A percentile compares a stretch with the other conserved stretches of the same genome.
Evolutionary conservation across 257 asterid species (phyloP).

Genomic region (Ophiorrhiza pumila): DNA sequence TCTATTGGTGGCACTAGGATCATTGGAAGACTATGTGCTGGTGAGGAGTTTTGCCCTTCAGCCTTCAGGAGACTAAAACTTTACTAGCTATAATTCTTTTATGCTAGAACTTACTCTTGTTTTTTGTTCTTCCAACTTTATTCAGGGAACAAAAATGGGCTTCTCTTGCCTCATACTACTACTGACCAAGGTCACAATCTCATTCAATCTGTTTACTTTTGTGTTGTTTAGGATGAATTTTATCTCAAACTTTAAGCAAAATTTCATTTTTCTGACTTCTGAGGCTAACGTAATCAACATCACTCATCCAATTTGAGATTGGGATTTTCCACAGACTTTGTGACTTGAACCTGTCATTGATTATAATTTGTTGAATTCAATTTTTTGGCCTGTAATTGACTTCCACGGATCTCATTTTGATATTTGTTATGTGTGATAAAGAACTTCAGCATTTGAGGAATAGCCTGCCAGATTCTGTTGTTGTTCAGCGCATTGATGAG

Average conservation of each 20-base stretch:
- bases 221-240: neutral
- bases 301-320: neutral
- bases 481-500: conserved; percentile 92
- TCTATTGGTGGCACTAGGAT: conserved; percentile 85
- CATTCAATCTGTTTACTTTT: neutral
- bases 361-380: neutral
- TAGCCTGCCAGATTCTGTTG: conserved; percentile 80
- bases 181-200: conserved; percentile 78
- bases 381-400: neutral
- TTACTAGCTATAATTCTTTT: neutral
- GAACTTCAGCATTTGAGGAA: conserved; percentile 90
- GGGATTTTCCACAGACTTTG: neutral
- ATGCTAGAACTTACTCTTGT: neutral
- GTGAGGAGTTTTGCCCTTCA: conserved; percentile 30
- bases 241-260: neutral
- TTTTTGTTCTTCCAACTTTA: neutral
- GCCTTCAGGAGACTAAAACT: neutral
- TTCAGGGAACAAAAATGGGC: conserved; percentile 89
- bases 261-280: neutral
- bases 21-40: conserved; percentile 87
- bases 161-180: conserved; percentile 90
- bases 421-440: conserved; percentile 20
- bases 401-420: conserved; percentile 10
- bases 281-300: no score
- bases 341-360: neutral